Evolutionary conservation across 2,329 filamentous ascomycete genomes (phyloP).

Genomic region (Fusarium staphyleae): DNA sequence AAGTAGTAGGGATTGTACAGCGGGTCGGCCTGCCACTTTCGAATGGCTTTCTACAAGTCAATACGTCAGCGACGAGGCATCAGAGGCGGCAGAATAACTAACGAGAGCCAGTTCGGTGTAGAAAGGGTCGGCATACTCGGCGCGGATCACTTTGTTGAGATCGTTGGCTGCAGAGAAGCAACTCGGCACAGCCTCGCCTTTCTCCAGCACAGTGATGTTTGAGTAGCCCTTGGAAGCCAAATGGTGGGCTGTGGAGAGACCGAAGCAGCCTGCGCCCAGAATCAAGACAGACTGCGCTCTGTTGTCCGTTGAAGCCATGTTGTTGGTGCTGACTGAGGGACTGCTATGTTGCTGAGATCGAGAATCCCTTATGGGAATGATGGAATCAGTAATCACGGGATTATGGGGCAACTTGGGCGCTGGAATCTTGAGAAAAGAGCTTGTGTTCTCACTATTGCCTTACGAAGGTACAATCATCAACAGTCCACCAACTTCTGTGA

Average conservation of each 20-base stretch:
- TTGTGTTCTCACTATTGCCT: too few species aligned
- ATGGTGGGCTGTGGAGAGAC: conserved; percentile 13
- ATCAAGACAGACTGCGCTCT: conserved; percentile 20
- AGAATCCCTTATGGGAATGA: too few species aligned
- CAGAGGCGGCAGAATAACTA: neutral
- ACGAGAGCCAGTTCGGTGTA: conserved; percentile 22
- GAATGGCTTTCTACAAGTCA: conserved; percentile 15
- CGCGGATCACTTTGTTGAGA: conserved; percentile 26
- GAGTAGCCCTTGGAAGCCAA: conserved; percentile 21
- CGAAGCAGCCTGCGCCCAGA: conserved; percentile 24
- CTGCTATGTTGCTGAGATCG: too few species aligned
- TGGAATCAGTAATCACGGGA: too few species aligned
- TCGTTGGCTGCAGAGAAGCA: conserved; percentile 26
- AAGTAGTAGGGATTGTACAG: conserved; percentile 22
- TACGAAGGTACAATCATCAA: too few species aligned
- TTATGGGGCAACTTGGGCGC: too few species aligned
- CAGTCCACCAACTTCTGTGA: too few species aligned
- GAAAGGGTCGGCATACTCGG: conserved; percentile 22
- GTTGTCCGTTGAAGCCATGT: conserved; percentile 5
- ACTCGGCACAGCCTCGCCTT: conserved; percentile 14
- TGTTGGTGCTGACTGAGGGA: neutral
- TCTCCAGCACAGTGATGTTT: conserved; percentile 24
- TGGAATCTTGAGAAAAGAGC: too few species aligned
- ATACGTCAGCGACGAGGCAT: neutral
- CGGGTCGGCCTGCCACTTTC: conserved; percentile 24